Conservation (phyloP, 208 protist genomes). For the Leishmania arabica region DNA sequence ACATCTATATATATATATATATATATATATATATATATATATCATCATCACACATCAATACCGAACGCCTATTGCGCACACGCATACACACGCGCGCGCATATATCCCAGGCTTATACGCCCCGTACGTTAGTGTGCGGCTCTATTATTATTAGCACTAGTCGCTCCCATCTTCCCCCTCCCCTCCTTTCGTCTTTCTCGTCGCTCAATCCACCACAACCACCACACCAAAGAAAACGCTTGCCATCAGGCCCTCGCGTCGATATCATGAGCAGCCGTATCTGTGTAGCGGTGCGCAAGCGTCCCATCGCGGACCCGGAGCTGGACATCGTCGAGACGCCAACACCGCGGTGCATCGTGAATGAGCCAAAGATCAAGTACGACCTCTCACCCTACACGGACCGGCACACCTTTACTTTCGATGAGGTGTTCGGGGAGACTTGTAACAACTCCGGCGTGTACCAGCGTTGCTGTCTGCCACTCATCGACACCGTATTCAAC, state of each 20-base stretch:
- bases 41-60: background rate
- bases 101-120: background rate
- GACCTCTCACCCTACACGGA: conserved; percentile 97
- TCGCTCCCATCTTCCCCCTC: background rate
- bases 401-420: conserved; percentile 96
- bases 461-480: conserved; percentile 88
- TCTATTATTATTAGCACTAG: background rate
- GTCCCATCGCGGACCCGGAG: conserved; percentile 69
- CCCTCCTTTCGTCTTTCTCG: background rate
- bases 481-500: conserved; percentile 96
- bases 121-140: background rate
- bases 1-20: no score
- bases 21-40: no score
- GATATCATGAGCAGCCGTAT: conserved; percentile 77
- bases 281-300: conserved; percentile 91
- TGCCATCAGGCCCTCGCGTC: background rate
- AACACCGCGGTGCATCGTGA: conserved; percentile 76
- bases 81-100: background rate
- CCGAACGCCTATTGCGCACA: background rate
- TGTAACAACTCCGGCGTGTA: conserved; percentile 94
- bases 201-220: background rate
- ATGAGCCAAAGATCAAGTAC: conserved; percentile 95
- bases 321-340: conserved; percentile 88
- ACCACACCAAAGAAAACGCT: background rate
- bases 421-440: conserved; percentile 94